Evolutionary conservation across 192 early-diverging fungal species (phyloP).

Genomic region (Coemansia sp.): DNA sequence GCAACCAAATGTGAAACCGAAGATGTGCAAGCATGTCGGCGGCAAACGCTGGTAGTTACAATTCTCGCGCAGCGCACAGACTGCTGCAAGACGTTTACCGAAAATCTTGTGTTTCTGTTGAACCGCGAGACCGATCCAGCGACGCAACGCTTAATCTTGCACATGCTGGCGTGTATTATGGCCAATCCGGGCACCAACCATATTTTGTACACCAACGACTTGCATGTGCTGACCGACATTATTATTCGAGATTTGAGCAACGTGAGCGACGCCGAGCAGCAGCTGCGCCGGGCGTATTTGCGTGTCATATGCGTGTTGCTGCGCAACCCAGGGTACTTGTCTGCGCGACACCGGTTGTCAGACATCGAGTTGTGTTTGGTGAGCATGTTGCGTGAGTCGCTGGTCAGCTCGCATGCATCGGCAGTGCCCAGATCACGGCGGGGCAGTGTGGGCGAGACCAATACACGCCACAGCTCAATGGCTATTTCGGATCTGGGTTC

Average conservation of each 20-base stretch:
- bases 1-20: background rate
- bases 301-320: constrained; percentile 65
- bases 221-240: constrained; percentile 84
- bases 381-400: constrained; percentile 42
- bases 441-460: constrained; percentile 32
- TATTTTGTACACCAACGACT: constrained; percentile 93
- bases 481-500: constrained; percentile 16
- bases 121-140: constrained; percentile 76
- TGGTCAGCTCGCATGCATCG: constrained; percentile 34
- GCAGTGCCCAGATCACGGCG: constrained; percentile 11
- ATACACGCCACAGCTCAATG: constrained; percentile 40
- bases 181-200: constrained; percentile 58
- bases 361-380: constrained; percentile 55
- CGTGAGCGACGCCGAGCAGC: constrained; percentile 65
- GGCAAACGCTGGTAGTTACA: constrained; percentile 26
- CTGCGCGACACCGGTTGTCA: constrained; percentile 37
- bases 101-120: constrained; percentile 89
- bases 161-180: constrained; percentile 73
- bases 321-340: constrained; percentile 60
- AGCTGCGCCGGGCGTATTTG: constrained; percentile 69
- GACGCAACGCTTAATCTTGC: constrained; percentile 57
- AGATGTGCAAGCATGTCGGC: background rate
- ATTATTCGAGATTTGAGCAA: constrained; percentile 79
- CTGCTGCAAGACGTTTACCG: constrained; percentile 76
- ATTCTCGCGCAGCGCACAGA: constrained; percentile 40